Base-by-base conservation (phyloP, 1,139 yeast species). In the Ashbya aceris region DNA sequence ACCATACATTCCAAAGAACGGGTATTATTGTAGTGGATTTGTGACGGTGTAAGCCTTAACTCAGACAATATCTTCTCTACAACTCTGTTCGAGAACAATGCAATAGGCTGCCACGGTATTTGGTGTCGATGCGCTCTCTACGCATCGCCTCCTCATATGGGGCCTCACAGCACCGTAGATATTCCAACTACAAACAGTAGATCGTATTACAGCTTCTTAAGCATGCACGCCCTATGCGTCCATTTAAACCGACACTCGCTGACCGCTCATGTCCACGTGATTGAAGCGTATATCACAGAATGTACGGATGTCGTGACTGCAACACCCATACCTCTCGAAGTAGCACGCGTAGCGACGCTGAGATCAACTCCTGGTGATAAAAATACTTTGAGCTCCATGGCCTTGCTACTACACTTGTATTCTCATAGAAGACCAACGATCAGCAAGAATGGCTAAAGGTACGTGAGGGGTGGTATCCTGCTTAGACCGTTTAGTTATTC, bases 381-480 rank as follows among this genome's bases (percentile, higher is more conserved):
- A 17, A 17, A 17, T 17, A 17, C 23, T 17, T 17, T 17, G 23
- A 17, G 23, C 23, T 3, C 23, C 23, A 17, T 17, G 23, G 23
- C 23, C 6, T 6, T 17, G 23, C 5, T 17, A 17, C 5, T 3
- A 17, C 23, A 17, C 23, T 17, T 6, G 23, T 17, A 17, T 17
- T 17, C 23, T 17, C 23, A n/a, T n/a, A n/a, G n/a, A 17, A 17
- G 23, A 17, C 23, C 23, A 17, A 17, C 23, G 23, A 27, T 47
- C 48, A 53, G 49, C 52, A 55, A 59, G 63, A 60, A 60, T 60
- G 65, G 61, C 65, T 60, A 59, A 55, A 56, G 65, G 65, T 60
- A 60, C 53, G 65, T 59, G 50, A 56, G 64, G 65, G 65, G 65
- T 60, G 65, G 57, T 59, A 50, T 59, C 65, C 65, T 56, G 62